Conservation (phyloP, 768 basidiomycete species). For the Leccinellum luteum region DNA sequence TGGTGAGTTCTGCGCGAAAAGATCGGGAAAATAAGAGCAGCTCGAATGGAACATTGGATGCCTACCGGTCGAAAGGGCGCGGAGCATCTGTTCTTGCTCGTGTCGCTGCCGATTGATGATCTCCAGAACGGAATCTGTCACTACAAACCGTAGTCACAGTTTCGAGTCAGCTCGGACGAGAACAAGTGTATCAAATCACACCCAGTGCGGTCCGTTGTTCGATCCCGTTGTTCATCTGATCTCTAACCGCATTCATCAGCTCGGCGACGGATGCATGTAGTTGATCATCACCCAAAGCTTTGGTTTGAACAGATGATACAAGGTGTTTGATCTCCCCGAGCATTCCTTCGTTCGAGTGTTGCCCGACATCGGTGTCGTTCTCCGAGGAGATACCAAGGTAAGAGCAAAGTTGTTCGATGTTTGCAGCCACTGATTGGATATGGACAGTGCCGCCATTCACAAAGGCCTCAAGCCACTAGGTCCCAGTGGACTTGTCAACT, state of each 20-base stretch:
- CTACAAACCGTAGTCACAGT: slow-evolving; percentile 32
- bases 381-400: slow-evolving; percentile 44
- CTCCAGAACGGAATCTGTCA: slow-evolving; percentile 54
- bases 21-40: background rate
- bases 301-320: slow-evolving; percentile 32
- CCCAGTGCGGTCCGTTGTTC: slow-evolving; percentile 43
- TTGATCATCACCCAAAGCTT: slow-evolving; percentile 29
- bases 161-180: slow-evolving; percentile 7
- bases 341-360: slow-evolving; percentile 24
- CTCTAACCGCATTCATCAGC: slow-evolving; percentile 39
- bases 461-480: slow-evolving; percentile 80
- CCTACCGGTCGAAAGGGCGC: slow-evolving; percentile 62
- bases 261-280: slow-evolving; percentile 36
- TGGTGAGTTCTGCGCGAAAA: slow-evolving; percentile 58
- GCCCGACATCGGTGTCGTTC: slow-evolving; percentile 10
- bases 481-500: background rate
- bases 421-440: slow-evolving; percentile 57
- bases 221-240: slow-evolving; percentile 36
- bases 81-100: slow-evolving; percentile 70
- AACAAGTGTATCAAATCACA: slow-evolving; percentile 18
- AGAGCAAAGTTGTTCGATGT: slow-evolving; percentile 58
- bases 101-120: slow-evolving; percentile 67
- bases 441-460: slow-evolving; percentile 75
- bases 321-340: slow-evolving; percentile 36
- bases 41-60: background rate